Percentiles rank a stretch among this genome's conserved stretches.
Conservation (phyloP, 306 rosid species). For the Gastrolobium villosum region DNA sequence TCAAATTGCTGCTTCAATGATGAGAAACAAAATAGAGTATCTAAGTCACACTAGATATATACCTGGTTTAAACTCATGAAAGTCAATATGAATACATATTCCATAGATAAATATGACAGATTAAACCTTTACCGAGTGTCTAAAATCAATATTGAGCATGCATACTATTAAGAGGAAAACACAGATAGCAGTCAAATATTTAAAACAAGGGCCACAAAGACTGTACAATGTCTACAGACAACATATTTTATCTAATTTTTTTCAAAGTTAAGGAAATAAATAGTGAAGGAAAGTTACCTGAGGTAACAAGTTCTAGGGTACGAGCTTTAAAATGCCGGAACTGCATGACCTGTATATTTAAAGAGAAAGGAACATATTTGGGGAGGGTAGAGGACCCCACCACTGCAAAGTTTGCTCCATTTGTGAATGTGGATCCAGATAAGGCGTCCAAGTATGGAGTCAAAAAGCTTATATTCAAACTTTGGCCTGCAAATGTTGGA, state of each 20-base stretch:
- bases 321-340: slow-evolving; percentile 82
- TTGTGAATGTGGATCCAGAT: slow-evolving; percentile 70
- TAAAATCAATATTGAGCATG: background rate
- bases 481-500: slow-evolving; percentile 78
- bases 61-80: background rate
- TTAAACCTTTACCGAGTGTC: background rate
- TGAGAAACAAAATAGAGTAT: slow-evolving; percentile 30
- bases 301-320: slow-evolving; percentile 60
- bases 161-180: background rate
- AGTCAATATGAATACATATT: background rate
- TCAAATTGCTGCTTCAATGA: slow-evolving; percentile 1
- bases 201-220: background rate
- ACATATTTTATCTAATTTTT: background rate
- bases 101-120: background rate
- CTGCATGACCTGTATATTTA: slow-evolving; percentile 90
- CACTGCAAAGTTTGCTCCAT: slow-evolving; percentile 94
- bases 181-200: background rate
- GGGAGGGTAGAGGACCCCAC: slow-evolving; percentile 93
- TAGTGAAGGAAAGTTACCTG: slow-evolving; percentile 59
- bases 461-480: slow-evolving; percentile 68
- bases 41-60: slow-evolving; percentile 2
- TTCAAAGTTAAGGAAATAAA: background rate
- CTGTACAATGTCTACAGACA: background rate
- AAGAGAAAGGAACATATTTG: slow-evolving; percentile 79
- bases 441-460: slow-evolving; percentile 83